Base-by-base conservation (phyloP, 2,329 filamentous ascomycete genomes). In the Penicillium sp. region DNA sequence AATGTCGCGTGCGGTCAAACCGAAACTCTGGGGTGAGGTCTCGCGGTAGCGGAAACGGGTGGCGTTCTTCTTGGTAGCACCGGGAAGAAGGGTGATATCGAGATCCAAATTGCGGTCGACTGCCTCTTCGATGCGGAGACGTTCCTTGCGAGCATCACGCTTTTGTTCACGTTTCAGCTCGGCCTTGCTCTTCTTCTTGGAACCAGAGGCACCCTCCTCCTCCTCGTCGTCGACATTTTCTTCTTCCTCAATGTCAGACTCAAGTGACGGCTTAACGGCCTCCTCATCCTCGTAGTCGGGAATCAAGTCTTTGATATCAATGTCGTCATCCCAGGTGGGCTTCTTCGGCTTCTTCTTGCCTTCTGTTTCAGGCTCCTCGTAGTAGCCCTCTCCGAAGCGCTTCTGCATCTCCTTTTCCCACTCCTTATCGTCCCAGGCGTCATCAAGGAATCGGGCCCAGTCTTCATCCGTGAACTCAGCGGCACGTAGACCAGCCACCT, bases 251-350 rank as follows among this genome's bases (percentile, higher is more conserved):
- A 88, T 85, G 5, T 85, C 85, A 1, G 89, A 77, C 1, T 78
- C 78, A 59, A 89, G 77, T 1, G 79, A 78, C 19, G 85, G 84
- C 51, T 81, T 61, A n/a, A 72, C 69, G n/a, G 71, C 69, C 78
- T 85, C 85, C 27, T 91, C 89, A n/a, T 91, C 90, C 19, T 91
- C 86, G 71, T 96, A 96, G 61, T 96, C 91, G 1, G 92, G 92
- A 31, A 96, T 80, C 52, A 97, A 83, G 74, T 96, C 94, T 61
- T 90, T 92, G 79, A 99, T 98, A 72, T 98, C 93, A 68, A 99
- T 97, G 73, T 99, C 95, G 70, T 98, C 92, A 69, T 97, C 91
- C 89, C 94, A 99, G 62, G 87, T 90, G 10, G 91, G 92, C 78
- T 96, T 96, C 82, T 91, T 92, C 10, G 84, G 78, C 63, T 82